phyloP scores from a whole-genome alignment of 169 alveolate genomes.

The Plasmodium berghei region DNA sequence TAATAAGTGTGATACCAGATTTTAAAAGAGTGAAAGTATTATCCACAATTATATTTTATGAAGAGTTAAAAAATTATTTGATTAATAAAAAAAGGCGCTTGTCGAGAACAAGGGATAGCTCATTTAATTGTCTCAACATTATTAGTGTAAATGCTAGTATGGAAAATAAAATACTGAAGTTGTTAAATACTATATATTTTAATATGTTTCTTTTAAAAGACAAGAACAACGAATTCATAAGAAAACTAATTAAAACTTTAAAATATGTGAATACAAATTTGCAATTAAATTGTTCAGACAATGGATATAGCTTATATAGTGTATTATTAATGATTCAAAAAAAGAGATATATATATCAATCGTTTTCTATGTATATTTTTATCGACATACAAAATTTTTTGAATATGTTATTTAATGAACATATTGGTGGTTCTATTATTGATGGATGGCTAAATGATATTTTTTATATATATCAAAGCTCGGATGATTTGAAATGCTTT shows the following conservation, averaged over 20 bases:
- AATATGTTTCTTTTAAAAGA: constrained; percentile 56
- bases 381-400: constrained; percentile 51
- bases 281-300: constrained; percentile 21
- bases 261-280: constrained; percentile 36
- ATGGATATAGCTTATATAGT: constrained; percentile 19
- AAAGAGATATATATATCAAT: constrained; percentile 65
- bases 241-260: constrained; percentile 33
- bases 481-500: constrained; percentile 66
- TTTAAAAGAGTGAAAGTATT: constrained; percentile 6
- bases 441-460: constrained; percentile 72
- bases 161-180: constrained; percentile 22
- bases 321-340: constrained; percentile 50
- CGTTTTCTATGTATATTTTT: constrained; percentile 53
- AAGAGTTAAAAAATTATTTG: constrained; percentile 29
- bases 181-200: constrained; percentile 51
- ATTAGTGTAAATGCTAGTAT: background rate
- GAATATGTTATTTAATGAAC: constrained; percentile 13
- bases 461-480: constrained; percentile 60
- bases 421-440: constrained; percentile 16
- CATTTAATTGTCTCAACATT: background rate
- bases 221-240: constrained; percentile 41
- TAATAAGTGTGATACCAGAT: background rate
- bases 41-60: constrained; percentile 22
- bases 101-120: background rate
- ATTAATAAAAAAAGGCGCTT: constrained; percentile 12